Evolutionary conservation across 257 asterid genomes (phyloP).

Genomic region (Ehretia macrophylla): DNA sequence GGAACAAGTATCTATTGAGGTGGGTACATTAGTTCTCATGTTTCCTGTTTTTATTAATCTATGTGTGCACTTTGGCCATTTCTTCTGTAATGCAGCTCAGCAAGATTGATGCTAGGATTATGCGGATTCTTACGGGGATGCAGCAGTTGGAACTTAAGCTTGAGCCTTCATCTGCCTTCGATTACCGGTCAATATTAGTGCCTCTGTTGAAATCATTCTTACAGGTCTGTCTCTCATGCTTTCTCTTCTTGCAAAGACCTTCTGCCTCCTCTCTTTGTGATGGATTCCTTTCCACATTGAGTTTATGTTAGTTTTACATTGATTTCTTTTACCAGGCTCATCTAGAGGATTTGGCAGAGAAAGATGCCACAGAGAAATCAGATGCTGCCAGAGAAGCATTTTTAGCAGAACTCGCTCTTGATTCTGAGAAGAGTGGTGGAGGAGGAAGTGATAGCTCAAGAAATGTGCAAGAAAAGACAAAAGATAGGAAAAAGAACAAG

Average conservation of each 20-base stretch:
- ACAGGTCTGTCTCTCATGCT: constrained; percentile 50
- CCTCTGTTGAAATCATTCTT: constrained; percentile 77
- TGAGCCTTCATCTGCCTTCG: constrained; percentile 60
- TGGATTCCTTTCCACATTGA: background rate
- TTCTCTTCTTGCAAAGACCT: constrained; percentile 6
- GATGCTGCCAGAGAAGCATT: constrained; percentile 96
- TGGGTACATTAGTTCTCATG: constrained; percentile 27
- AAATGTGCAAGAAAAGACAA: constrained; percentile 57
- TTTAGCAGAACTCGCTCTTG: constrained; percentile 90
- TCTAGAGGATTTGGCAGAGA: constrained; percentile 86
- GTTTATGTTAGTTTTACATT: constrained; percentile 15
- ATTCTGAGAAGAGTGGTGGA: constrained; percentile 55
- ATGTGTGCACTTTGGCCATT: constrained; percentile 10
- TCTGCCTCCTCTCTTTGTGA: background rate
- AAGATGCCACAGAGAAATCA: constrained; percentile 93
- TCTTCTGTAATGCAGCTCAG: constrained; percentile 68
- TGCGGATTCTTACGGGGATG: constrained; percentile 64
- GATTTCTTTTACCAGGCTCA: constrained; percentile 48
- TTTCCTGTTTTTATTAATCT: constrained; percentile 11
- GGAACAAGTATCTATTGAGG: constrained; percentile 89
- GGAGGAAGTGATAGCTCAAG: constrained; percentile 55
- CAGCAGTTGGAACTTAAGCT: constrained; percentile 71
- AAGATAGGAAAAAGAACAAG: constrained; percentile 78
- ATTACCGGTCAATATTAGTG: constrained; percentile 61
- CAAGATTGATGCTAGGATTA: constrained; percentile 77